phyloP scores from a whole-genome alignment of 805 yeast genomes.

The Yamadazyma akitaensis region DNA sequence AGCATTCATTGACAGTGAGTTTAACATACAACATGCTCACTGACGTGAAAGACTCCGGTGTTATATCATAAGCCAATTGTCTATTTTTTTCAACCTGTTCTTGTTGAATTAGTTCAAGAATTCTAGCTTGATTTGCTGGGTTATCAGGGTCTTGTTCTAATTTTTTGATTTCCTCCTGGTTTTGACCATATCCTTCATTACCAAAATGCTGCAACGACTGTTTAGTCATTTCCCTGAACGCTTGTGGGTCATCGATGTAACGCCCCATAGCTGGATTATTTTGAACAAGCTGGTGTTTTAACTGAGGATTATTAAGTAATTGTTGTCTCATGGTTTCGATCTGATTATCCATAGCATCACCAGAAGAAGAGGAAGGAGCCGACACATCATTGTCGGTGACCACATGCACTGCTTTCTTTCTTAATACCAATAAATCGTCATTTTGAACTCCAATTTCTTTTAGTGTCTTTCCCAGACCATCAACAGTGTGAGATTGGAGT shows the following conservation, averaged over 20 bases:
- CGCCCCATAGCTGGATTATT: slow-evolving; percentile 48
- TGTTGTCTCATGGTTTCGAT: slow-evolving; percentile 51
- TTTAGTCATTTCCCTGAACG: slow-evolving; percentile 42
- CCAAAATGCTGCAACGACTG: slow-evolving; percentile 26
- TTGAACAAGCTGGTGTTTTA: slow-evolving; percentile 31
- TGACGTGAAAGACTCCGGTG: slow-evolving; percentile 84
- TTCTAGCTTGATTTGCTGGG: slow-evolving; percentile 63
- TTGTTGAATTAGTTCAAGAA: slow-evolving; percentile 64
- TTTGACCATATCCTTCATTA: slow-evolving; percentile 3
- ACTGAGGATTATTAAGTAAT: slow-evolving; percentile 39
- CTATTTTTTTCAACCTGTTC: slow-evolving; percentile 77
- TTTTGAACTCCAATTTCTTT: slow-evolving; percentile 47
- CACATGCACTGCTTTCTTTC: slow-evolving; percentile 13
- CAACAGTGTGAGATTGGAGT: slow-evolving; percentile 44
- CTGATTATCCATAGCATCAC: slow-evolving; percentile 20
- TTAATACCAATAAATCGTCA: slow-evolving; percentile 55
- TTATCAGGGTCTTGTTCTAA: slow-evolving; percentile 65
- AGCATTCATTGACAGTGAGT: slow-evolving; percentile 72
- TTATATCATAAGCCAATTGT: slow-evolving; percentile 74
- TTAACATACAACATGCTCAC: slow-evolving; percentile 83
- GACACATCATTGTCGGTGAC: not conserved
- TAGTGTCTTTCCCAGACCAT: slow-evolving; percentile 32
- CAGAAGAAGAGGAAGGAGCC: slow-evolving; percentile 9
- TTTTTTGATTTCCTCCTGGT: slow-evolving; percentile 51
- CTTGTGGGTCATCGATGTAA: slow-evolving; percentile 44